Evolutionary conservation across 345 rosid species (phyloP).

Genomic region (Euclidium syriacum): DNA sequence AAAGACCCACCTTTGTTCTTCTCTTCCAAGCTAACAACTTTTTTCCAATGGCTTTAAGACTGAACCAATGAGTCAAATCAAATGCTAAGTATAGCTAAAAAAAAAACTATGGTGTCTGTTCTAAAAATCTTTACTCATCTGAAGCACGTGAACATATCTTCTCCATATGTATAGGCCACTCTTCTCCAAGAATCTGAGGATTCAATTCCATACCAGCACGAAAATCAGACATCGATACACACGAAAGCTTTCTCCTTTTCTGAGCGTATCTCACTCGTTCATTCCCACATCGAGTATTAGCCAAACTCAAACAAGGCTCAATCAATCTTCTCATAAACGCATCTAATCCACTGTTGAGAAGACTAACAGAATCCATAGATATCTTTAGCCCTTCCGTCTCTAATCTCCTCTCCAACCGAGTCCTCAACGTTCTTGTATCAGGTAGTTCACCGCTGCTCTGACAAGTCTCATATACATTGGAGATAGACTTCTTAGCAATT

Average conservation of each 20-base stretch:
- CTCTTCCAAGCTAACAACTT: slow-evolving; percentile 5
- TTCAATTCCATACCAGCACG: slow-evolving; percentile 53
- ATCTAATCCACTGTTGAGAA: slow-evolving; percentile 73
- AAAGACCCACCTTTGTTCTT: neutral
- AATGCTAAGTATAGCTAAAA: slow-evolving; percentile 16
- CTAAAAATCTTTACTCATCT: slow-evolving; percentile 32
- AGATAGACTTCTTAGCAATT: slow-evolving; percentile 38
- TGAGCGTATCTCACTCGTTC: slow-evolving; percentile 18
- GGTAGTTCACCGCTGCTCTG: slow-evolving; percentile 59
- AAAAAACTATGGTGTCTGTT: neutral
- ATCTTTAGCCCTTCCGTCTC: slow-evolving; percentile 54
- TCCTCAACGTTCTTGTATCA: slow-evolving; percentile 65
- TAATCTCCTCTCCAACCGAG: slow-evolving; percentile 58
- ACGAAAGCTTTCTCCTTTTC: slow-evolving; percentile 25
- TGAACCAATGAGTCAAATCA: slow-evolving; percentile 8
- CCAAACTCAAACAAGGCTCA: slow-evolving; percentile 61
- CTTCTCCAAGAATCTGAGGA: slow-evolving; percentile 64
- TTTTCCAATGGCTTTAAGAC: too few species aligned
- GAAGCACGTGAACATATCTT: slow-evolving; percentile 46
- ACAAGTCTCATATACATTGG: slow-evolving; percentile 42
- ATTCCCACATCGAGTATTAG: slow-evolving; percentile 40
- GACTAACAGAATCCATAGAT: slow-evolving; percentile 51
- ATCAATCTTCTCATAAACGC: slow-evolving; percentile 64
- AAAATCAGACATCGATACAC: slow-evolving; percentile 53
- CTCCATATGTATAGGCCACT: slow-evolving; percentile 67